Evolutionary conservation across 495 filamentous ascomycete species (phyloP), one percentile per base, ranked within the genome.

Genomic region (Trichoderma parareesei): DNA sequence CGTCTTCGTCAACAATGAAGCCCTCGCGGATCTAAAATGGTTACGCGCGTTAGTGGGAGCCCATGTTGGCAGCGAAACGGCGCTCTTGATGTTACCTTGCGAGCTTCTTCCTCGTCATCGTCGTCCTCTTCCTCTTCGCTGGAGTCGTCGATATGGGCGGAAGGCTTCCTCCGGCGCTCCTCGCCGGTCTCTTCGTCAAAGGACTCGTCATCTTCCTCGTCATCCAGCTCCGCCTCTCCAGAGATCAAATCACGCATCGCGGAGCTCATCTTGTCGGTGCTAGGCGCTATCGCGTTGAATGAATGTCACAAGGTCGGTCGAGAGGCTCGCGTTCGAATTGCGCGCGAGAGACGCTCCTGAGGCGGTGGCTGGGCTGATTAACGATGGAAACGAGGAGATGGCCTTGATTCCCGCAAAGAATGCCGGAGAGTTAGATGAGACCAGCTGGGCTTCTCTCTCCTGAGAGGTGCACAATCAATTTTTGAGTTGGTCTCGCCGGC

Each of bases 121-220:
- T 98, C 93, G 66, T 96, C 93, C 38, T 97, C 94, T 13, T 97
- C 94, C 59, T 97, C 94, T 71, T 98, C 94, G 66, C 96, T 93
- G 67, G 90, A 95, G 27, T 91, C 95, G 75, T 97, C 93, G 70
- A 92, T 84, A 0, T 85, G 70, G 65, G 79, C 77, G 66, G 81
- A 76, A 40, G 72, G 71, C 61, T 70, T 73, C 64, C 72, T 70
- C 18, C 75, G 66, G n/a, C 76, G 77, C 18, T 73, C 70, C 67
- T 93, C 87, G 55, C 86, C 90, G 38, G 85, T 87, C 62, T 92
- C 91, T 67, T 94, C 93, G 70, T 92, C 87, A 63, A 89, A 87
- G 43, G 90, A 93, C 62, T 90, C 92, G 65, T 96, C 91, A 61
- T 91, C 91, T 71, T 87, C 85, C 62, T 97, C 93, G n/a, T 96